Conservation (phyloP, 2,329 filamentous ascomycete genomes). For the Sordariomycetes sp. region DNA sequence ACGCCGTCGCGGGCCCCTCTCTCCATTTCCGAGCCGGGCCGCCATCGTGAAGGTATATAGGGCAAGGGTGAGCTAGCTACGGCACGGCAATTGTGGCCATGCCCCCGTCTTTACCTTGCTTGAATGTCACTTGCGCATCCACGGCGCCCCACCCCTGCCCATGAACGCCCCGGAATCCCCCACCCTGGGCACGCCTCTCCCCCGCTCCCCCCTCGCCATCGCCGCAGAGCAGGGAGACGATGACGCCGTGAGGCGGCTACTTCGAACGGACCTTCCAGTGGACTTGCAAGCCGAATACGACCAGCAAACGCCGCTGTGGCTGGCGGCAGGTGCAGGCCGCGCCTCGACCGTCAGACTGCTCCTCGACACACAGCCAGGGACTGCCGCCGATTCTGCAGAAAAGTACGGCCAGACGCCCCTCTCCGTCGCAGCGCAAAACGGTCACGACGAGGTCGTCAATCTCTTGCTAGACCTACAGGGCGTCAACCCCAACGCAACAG, state of each 20-base stretch:
- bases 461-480: constrained; percentile 7
- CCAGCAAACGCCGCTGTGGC: constrained; percentile 5
- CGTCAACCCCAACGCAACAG: constrained; percentile 7
- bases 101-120: neutral
- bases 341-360: constrained; percentile 1
- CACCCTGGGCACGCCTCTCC: constrained; percentile 2
- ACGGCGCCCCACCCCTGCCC: neutral
- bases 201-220: constrained; percentile 2
- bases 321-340: constrained; percentile 3
- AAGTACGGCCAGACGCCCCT: constrained; percentile 8
- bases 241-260: neutral
- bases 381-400: constrained; percentile 2
- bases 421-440: constrained; percentile 9
- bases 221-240: constrained; percentile 4
- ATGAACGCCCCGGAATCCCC: constrained; percentile 3
- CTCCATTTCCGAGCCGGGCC: neutral
- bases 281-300: neutral
- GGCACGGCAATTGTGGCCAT: neutral
- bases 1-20: neutral
- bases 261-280: neutral
- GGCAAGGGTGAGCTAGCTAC: neutral
- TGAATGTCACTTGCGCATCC: neutral
- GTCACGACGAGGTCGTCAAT: constrained; percentile 8
- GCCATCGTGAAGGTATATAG: neutral
- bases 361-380: neutral